Evolutionary conservation across 2,329 filamentous ascomycete species (phyloP).

Genomic region (Fusarium globosum): DNA sequence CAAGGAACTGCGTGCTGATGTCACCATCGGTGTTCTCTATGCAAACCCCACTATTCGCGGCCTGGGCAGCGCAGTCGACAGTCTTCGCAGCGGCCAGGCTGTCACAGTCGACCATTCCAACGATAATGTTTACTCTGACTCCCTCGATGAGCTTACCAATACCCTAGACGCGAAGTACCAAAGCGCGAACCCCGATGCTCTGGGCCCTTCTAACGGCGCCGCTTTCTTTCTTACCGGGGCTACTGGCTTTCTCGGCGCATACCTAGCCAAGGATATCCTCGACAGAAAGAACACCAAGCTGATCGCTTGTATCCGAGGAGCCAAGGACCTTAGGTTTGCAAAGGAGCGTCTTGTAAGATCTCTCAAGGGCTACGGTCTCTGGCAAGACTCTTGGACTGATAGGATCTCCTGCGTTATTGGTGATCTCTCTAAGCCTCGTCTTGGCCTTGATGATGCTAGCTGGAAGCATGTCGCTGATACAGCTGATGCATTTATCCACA

Average conservation of each 20-base stretch:
- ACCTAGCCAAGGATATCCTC: conserved; percentile 80
- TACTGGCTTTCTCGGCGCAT: conserved; percentile 81
- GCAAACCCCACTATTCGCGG: background rate
- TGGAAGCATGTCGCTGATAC: background rate
- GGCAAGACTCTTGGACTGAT: conserved; percentile 73
- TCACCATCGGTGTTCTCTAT: conserved; percentile 50
- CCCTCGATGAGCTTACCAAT: conserved; percentile 61
- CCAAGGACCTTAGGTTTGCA: conserved; percentile 60
- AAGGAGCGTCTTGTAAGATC: conserved; percentile 72
- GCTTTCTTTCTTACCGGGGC: conserved; percentile 82
- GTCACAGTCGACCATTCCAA: background rate
- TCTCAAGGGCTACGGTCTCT: conserved; percentile 81
- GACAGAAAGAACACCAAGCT: conserved; percentile 53
- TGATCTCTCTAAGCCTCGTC: conserved; percentile 62
- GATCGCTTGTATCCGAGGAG: conserved; percentile 77
- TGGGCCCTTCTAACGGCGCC: conserved; percentile 6
- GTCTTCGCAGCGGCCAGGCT: background rate
- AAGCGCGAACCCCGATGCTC: conserved; percentile 51
- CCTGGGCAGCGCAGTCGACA: conserved; percentile 37
- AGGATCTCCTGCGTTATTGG: conserved; percentile 70
- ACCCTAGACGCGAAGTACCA: conserved; percentile 58
- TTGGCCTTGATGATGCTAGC: background rate
- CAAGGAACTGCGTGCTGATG: conserved; percentile 45
- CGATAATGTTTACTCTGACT: conserved; percentile 34
- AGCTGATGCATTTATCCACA: background rate